These are phyloP conservation scores for Pyrenophora graminea DNA, from an alignment of 2,329 filamentous ascomycete species.

Conservation along the genomic window DNA sequence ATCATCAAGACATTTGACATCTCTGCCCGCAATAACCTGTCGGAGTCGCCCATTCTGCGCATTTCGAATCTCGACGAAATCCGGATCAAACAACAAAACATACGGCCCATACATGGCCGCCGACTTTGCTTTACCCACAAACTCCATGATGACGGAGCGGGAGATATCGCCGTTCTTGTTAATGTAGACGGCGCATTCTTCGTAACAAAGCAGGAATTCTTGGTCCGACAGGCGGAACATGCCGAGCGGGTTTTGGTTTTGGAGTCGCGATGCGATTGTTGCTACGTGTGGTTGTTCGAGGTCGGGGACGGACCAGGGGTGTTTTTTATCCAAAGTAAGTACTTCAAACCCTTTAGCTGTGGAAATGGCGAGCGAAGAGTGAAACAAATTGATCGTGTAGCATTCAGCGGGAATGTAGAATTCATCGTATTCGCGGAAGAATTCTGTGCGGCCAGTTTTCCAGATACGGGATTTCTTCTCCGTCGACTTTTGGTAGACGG, in stretches of 20 bases:
- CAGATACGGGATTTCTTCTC: conserved; percentile 77
- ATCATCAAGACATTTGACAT: conserved; percentile 89
- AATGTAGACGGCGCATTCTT: conserved; percentile 95
- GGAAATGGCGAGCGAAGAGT: conserved; percentile 87
- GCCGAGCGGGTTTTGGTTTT: conserved; percentile 81
- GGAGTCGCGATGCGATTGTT: conserved; percentile 82
- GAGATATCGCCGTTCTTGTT: conserved; percentile 98
- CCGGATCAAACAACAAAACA: conserved; percentile 88
- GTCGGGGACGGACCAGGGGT: conserved; percentile 90
- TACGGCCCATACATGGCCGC: conserved; percentile 92
- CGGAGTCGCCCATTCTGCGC: conserved; percentile 91
- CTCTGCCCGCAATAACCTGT: conserved; percentile 90
- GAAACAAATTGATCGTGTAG: conserved; percentile 93
- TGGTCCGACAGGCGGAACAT: conserved; percentile 89
- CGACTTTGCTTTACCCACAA: conserved; percentile 87
- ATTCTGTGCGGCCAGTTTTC: conserved; percentile 78
- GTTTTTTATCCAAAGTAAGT: conserved; percentile 95
- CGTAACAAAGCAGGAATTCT: conserved; percentile 88
- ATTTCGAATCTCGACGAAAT: conserved; percentile 96
- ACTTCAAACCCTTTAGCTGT: conserved; percentile 94
- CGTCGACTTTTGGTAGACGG: conserved; percentile 88
- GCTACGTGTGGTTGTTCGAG: conserved; percentile 76
- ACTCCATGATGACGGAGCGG: conserved; percentile 95
- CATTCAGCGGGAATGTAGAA: conserved; percentile 98
- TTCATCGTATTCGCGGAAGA: conserved; percentile 97